phyloP scores from a whole-genome alignment of 345 rosid species.

The Ceriops decandra region DNA sequence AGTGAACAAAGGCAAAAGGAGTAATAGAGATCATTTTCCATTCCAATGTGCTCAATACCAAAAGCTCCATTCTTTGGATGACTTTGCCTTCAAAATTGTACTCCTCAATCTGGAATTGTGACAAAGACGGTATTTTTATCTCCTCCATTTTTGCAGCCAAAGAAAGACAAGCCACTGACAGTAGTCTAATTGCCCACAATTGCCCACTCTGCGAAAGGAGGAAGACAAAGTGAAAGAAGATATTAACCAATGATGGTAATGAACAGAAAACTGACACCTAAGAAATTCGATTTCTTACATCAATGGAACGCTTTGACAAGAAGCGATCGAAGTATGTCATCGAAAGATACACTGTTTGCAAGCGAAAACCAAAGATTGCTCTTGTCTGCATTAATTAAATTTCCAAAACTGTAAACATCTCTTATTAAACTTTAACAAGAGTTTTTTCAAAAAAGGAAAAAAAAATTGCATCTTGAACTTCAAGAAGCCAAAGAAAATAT shows the following conservation, averaged over 20 bases:
- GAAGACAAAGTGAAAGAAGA: not conserved
- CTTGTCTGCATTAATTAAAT: conserved; percentile 35
- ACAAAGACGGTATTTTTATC: conserved; percentile 62
- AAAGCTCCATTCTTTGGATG: conserved; percentile 71
- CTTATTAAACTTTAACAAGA: not conserved
- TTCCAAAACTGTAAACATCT: not conserved
- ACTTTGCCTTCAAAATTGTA: conserved; percentile 43
- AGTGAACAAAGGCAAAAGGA: conserved; percentile 34
- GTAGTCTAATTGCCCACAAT: conserved; percentile 84
- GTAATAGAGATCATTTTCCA: conserved; percentile 62
- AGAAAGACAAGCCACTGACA: conserved; percentile 80
- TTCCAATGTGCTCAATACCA: conserved; percentile 46
- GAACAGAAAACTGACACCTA: not conserved
- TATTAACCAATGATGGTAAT: not conserved
- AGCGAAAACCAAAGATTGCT: conserved; percentile 36
- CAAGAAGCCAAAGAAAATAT: not conserved
- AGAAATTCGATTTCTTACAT: conserved; percentile 30
- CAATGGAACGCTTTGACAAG: conserved; percentile 36
- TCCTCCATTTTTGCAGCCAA: conserved; percentile 95
- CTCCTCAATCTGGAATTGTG: conserved; percentile 58
- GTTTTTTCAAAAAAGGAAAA: not conserved
- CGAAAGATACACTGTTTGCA: conserved; percentile 51
- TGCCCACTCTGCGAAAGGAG: conserved; percentile 39
- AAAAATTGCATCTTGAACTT: not conserved
- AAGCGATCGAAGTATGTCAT: conserved; percentile 56